Conservation (phyloP, 352 stramenopile species). For the Pythium graminicola region DNA sequence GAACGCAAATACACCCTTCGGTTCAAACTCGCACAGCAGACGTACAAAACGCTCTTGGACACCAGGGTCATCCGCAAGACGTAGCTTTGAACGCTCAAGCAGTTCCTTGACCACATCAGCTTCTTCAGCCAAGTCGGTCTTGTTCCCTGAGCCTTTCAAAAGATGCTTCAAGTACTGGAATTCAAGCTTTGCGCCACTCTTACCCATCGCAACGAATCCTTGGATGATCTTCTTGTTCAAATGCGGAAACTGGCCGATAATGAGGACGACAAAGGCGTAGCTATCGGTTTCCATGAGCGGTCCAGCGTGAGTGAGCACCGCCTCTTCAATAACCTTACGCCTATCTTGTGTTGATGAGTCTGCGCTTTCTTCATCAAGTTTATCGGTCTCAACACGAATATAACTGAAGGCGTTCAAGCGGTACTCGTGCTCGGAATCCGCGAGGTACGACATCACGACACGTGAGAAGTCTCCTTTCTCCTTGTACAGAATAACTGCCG, state of each 20-base stretch:
- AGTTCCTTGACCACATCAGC: constrained; percentile 73
- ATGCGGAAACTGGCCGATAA: constrained; percentile 80
- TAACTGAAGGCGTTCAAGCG: constrained; percentile 82
- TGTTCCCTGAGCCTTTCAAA: constrained; percentile 52
- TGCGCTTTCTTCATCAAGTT: constrained; percentile 37
- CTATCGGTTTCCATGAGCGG: constrained; percentile 87
- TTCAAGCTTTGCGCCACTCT: constrained; percentile 67
- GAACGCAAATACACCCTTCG: constrained; percentile 67
- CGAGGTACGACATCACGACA: constrained; percentile 74
- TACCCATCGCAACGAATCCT: constrained; percentile 76
- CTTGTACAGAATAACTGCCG: constrained; percentile 77
- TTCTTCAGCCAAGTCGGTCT: constrained; percentile 55
- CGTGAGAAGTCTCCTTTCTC: constrained; percentile 65
- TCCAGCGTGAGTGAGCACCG: constrained; percentile 62
- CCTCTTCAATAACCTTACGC: constrained; percentile 69
- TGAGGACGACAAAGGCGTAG: constrained; percentile 82
- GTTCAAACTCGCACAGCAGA: constrained; percentile 75
- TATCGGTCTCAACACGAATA: constrained; percentile 57
- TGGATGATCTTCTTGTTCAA: constrained; percentile 84
- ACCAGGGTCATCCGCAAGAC: constrained; percentile 69
- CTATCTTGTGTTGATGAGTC: constrained; percentile 28
- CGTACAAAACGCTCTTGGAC: constrained; percentile 81
- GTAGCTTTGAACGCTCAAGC: constrained; percentile 72
- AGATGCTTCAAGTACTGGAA: constrained; percentile 79
- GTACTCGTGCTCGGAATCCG: constrained; percentile 73